Percentiles rank a stretch among this genome's conserved stretches.
These are phyloP conservation scores for Wickerhamiella occidentalis DNA, from an alignment of 805 yeast species.

Conservation along the genomic window DNA sequence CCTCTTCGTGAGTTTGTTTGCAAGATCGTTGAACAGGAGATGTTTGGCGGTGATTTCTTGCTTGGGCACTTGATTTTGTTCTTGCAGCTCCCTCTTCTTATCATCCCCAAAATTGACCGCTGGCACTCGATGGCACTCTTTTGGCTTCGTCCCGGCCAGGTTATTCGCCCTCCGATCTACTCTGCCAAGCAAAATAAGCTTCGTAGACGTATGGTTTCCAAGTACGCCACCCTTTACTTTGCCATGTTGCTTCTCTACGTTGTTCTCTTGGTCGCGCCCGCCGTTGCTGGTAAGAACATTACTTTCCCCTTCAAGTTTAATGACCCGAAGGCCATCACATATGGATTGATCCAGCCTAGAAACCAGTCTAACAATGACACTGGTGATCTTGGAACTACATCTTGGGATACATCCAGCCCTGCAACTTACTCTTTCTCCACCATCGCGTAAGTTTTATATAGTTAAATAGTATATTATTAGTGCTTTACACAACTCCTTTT, in stretches of 20 bases:
- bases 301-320: slow-evolving; percentile 28
- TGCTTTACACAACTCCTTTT: neutral
- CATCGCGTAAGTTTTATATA: slow-evolving; percentile 2
- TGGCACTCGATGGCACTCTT: slow-evolving; percentile 97
- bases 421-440: slow-evolving; percentile 35
- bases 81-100: slow-evolving; percentile 76
- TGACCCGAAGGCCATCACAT: slow-evolving; percentile 27
- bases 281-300: slow-evolving; percentile 58
- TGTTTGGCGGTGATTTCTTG: slow-evolving; percentile 92
- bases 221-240: slow-evolving; percentile 76
- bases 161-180: slow-evolving; percentile 95
- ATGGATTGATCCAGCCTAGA: slow-evolving; percentile 86
- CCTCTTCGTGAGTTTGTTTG: slow-evolving; percentile 93
- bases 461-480: slow-evolving; percentile 1
- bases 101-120: slow-evolving; percentile 80
- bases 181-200: slow-evolving; percentile 91
- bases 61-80: slow-evolving; percentile 83
- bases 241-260: slow-evolving; percentile 55
- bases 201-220: slow-evolving; percentile 94
- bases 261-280: slow-evolving; percentile 80
- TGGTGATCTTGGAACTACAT: slow-evolving; percentile 25
- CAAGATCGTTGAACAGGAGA: slow-evolving; percentile 84
- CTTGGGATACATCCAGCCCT: slow-evolving; percentile 42
- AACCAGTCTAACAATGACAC: slow-evolving; percentile 74
- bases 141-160: slow-evolving; percentile 97